Base-by-base conservation (phyloP, 2,329 filamentous ascomycete species). In the Myriosclerotinia curreyana region DNA sequence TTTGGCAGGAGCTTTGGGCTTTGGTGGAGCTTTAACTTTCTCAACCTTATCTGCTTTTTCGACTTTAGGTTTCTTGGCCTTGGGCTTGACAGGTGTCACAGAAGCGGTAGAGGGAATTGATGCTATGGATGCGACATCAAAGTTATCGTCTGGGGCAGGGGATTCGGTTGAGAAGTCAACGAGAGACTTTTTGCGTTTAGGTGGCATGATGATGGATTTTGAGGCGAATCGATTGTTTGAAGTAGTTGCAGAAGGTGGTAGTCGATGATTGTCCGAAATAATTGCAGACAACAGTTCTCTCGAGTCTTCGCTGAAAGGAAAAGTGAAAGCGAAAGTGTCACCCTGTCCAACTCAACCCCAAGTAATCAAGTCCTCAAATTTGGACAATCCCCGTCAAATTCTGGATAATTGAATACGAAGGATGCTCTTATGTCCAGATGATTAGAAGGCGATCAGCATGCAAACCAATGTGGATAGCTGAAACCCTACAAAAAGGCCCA, bases 21-120 rank as follows among this genome's bases (percentile, higher is more conserved):
- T 61, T 14, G 64, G 40, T 20, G 62, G 61, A 36, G 55, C 38
- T 42, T 68, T 70, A 7, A 62, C 54, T 15, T 66, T 66, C 4
- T 49, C 60, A 6, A 48, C 11, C n/a, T 48, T 48, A 22, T 48
- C 44, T 5, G 44, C 44, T n/a, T 48, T 48, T 22, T 48, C 44
- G 22, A 14, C 7, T 59, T 59, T 63, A 5, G 46, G 17, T 44
- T 34, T 58, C 11, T 63, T 62, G 1, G 49, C 14, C n/a, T 67
- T 68, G 7, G 60, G 22, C 17, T 56, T 63, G 12, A 46, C 22
- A 9, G 60, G 60, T 31, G 60, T 50, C 3, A 66, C 65, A 1
- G 65, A 66, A 17, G 66, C 53, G 22, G 28, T 58, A 20, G 54
- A 58, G 2, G 42, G 54, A 1, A 58, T 6, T 12, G 55, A 58